Conservation (phyloP, 2,329 filamentous ascomycete genomes). For the Lachnellula willkommii region DNA sequence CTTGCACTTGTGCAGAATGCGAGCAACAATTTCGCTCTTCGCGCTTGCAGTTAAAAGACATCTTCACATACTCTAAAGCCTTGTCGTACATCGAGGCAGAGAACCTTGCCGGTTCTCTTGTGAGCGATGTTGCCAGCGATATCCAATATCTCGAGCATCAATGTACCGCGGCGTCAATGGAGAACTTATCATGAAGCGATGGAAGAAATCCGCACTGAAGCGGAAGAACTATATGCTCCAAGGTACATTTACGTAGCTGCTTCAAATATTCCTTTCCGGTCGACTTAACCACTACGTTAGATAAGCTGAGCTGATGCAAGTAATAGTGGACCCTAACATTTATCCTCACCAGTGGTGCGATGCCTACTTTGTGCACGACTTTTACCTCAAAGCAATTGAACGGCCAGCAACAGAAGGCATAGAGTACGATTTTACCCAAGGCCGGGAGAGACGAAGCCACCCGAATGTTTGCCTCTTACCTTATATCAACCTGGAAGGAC, state of each 20-base stretch:
- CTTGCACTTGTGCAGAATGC: not conserved
- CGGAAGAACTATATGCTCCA: not conserved
- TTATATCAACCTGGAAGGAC: conserved; percentile 3
- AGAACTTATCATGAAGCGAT: not conserved
- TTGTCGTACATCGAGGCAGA: not conserved
- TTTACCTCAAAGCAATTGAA: not conserved
- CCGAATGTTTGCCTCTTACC: conserved; percentile 1
- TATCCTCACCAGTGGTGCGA: not conserved
- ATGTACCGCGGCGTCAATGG: not conserved
- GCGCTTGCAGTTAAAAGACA: not conserved
- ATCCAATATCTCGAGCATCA: not conserved
- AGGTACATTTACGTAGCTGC: too few relatives aligned
- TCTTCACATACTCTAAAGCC: not conserved
- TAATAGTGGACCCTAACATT: not conserved
- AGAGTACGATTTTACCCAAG: not conserved
- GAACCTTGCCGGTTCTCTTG: not conserved
- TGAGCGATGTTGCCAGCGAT: not conserved
- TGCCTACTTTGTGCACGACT: not conserved
- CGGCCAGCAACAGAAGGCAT: not conserved
- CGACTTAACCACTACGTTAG: too few relatives aligned
- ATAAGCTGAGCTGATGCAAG: too few relatives aligned
- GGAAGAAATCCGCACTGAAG: not conserved
- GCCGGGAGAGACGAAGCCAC: not conserved
- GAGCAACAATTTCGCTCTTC: not conserved
- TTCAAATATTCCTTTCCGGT: too few relatives aligned